Evolutionary conservation across 2,329 filamentous ascomycete genomes (phyloP).

Genomic region (Pestalotiopsis sp.): DNA sequence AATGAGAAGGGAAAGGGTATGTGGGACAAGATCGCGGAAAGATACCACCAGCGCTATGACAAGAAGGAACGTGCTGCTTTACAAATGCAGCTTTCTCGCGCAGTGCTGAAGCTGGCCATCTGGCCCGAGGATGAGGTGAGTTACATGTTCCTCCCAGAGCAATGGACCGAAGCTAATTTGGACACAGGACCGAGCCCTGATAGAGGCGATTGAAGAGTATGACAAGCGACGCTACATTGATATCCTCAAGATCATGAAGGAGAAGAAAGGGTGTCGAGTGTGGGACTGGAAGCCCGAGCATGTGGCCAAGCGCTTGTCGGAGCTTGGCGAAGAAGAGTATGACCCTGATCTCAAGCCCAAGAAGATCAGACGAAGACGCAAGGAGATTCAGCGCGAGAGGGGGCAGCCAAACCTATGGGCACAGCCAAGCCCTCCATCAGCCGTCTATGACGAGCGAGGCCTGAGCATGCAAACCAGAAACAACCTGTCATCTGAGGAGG

Average conservation of each 20-base stretch:
- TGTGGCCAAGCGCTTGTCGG: conserved; percentile 52
- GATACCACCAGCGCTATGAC: conserved; percentile 40
- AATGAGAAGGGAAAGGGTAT: conserved; percentile 57
- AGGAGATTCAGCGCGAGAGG: conserved; percentile 4
- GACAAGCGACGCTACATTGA: conserved; percentile 47
- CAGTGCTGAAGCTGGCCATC: conserved; percentile 48
- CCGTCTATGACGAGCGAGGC: conserved; percentile 17
- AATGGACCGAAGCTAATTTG: conserved; percentile 17
- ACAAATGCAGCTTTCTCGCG: conserved; percentile 59
- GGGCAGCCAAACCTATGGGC: conserved; percentile 9
- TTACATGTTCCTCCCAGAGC: conserved; percentile 8
- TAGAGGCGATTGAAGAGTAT: conserved; percentile 31
- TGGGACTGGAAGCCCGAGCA: conserved; percentile 53
- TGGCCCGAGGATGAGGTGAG: conserved; percentile 56
- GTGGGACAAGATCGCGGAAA: conserved; percentile 56
- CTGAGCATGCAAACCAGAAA: conserved; percentile 20
- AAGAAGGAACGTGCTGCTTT: conserved; percentile 49
- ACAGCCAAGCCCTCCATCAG: not conserved
- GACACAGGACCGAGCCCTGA: conserved; percentile 43
- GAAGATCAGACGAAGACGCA: conserved; percentile 19
- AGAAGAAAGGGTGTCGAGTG: conserved; percentile 52
- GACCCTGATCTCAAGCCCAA: conserved; percentile 42
- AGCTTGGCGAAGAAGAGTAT: conserved; percentile 47
- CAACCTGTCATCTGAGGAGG: conserved; percentile 33
- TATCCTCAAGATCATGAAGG: conserved; percentile 47